phyloP scores from a whole-genome alignment of 495 filamentous ascomycete genomes.

The Penicillium salamii region DNA sequence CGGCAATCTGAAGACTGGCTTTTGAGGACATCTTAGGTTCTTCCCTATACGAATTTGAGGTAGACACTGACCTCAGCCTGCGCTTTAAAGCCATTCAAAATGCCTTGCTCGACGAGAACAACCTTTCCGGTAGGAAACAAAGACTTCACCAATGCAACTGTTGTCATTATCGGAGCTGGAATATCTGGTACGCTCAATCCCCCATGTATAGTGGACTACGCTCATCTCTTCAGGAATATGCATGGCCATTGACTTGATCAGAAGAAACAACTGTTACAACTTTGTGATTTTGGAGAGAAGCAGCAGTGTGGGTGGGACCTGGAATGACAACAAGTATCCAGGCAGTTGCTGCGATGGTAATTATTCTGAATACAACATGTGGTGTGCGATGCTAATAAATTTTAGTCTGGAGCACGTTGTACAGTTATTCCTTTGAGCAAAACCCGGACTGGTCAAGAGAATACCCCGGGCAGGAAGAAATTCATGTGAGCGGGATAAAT shows the following conservation, averaged over 20 bases:
- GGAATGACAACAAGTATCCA: slow-evolving; percentile 54
- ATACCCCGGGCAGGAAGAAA: slow-evolving; percentile 63
- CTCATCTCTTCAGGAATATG: slow-evolving; percentile 41
- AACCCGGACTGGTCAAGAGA: slow-evolving; percentile 62
- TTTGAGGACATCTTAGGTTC: no score
- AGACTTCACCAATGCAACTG: slow-evolving; percentile 42
- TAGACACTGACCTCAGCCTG: background rate
- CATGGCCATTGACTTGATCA: slow-evolving; percentile 57
- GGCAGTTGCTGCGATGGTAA: slow-evolving; percentile 53
- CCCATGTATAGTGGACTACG: background rate
- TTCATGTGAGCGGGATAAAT: slow-evolving; percentile 41
- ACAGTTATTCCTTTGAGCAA: slow-evolving; percentile 67
- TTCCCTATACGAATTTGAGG: no score
- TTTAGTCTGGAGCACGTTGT: slow-evolving; percentile 47
- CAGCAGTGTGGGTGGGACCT: slow-evolving; percentile 53
- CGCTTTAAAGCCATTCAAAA: background rate
- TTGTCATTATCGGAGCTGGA: slow-evolving; percentile 55
- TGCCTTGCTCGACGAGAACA: slow-evolving; percentile 8
- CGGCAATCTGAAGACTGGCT: no score
- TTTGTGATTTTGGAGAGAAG: slow-evolving; percentile 56
- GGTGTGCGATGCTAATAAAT: slow-evolving; percentile 1
- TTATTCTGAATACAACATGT: background rate
- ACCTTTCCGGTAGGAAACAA: slow-evolving; percentile 26
- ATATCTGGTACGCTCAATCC: slow-evolving; percentile 32
- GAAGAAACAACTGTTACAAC: slow-evolving; percentile 48